Percentiles rank a stretch among this genome's conserved stretches.
These are phyloP conservation scores for Blastocystis sp. DNA, from an alignment of 352 stramenopile species.

Conservation along the genomic window DNA sequence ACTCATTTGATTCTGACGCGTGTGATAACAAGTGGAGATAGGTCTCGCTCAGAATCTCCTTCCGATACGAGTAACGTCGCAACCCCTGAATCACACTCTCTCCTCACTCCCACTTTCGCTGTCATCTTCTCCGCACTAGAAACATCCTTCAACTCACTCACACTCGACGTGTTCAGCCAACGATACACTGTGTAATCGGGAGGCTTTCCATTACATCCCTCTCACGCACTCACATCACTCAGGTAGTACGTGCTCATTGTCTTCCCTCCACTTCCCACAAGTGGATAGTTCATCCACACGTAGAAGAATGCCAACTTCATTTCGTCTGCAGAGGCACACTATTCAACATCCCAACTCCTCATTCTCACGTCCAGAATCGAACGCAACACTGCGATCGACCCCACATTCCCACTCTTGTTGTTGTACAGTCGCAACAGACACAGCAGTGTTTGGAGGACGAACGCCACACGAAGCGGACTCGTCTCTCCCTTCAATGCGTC, in stretches of 20 bases:
- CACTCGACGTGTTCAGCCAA: not conserved
- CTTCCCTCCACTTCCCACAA: not conserved
- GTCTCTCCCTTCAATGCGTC: not conserved
- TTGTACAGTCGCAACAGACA: conserved; percentile 3
- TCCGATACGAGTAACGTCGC: not conserved
- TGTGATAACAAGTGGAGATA: conserved; percentile 1
- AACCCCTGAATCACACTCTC: not conserved
- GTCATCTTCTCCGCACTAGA: not conserved
- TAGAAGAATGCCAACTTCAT: not conserved
- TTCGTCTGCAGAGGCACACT: not conserved
- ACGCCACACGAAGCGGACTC: not conserved
- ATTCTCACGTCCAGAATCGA: not conserved
- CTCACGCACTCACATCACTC: not conserved
- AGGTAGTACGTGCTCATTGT: conserved; percentile 25
- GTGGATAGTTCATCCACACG: not conserved
- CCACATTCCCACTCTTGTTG: not conserved
- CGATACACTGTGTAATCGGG: conserved; percentile 31
- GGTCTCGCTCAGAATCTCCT: not conserved
- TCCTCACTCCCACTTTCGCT: not conserved
- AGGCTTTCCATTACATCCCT: not conserved
- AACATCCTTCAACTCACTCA: not conserved
- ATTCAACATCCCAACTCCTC: not conserved
- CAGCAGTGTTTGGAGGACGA: not conserved
- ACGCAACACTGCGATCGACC: not conserved
- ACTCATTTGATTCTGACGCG: not conserved